phyloP scores from a whole-genome alignment of 257 asterid genomes.

The Primulina tabacum region DNA sequence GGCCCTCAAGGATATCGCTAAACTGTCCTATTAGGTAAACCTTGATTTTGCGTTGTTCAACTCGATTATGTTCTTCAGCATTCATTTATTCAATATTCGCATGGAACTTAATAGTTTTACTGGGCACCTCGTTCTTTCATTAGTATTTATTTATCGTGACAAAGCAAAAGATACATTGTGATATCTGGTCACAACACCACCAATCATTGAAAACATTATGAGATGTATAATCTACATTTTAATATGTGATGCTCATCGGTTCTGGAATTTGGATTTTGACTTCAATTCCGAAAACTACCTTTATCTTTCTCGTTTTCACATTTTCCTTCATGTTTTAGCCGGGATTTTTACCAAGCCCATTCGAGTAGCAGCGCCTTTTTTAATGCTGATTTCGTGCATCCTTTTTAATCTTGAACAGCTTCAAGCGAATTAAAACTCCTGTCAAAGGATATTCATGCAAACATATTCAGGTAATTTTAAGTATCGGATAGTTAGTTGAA shows the following conservation, averaged over 20 bases:
- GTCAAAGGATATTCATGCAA: slow-evolving; percentile 89
- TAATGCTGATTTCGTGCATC: slow-evolving; percentile 22
- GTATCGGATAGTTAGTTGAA: slow-evolving; percentile 14
- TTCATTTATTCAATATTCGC: slow-evolving; percentile 8
- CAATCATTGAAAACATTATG: neutral
- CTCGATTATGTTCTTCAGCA: slow-evolving; percentile 12
- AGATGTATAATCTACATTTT: slow-evolving; percentile 1
- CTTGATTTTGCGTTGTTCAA: slow-evolving; percentile 19
- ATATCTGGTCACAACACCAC: neutral
- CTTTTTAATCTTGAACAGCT: slow-evolving; percentile 49
- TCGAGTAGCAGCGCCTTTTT: slow-evolving; percentile 17
- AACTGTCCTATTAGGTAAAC: slow-evolving; percentile 92
- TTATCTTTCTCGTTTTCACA: slow-evolving; percentile 13
- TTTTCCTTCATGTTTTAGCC: neutral
- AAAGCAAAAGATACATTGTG: slow-evolving; percentile 10
- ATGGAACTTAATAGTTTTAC: neutral
- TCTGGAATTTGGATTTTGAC: slow-evolving; percentile 8
- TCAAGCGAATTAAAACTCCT: slow-evolving; percentile 68
- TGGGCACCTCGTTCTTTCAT: neutral
- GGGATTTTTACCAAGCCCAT: slow-evolving; percentile 2
- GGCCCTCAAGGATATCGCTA: slow-evolving; percentile 79
- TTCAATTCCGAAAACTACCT: slow-evolving; percentile 17
- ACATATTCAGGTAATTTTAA: slow-evolving; percentile 73
- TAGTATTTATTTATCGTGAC: slow-evolving; percentile 8
- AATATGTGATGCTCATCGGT: neutral